Conservation (phyloP, 768 basidiomycete genomes). For the Psilocybe cyanescens region DNA sequence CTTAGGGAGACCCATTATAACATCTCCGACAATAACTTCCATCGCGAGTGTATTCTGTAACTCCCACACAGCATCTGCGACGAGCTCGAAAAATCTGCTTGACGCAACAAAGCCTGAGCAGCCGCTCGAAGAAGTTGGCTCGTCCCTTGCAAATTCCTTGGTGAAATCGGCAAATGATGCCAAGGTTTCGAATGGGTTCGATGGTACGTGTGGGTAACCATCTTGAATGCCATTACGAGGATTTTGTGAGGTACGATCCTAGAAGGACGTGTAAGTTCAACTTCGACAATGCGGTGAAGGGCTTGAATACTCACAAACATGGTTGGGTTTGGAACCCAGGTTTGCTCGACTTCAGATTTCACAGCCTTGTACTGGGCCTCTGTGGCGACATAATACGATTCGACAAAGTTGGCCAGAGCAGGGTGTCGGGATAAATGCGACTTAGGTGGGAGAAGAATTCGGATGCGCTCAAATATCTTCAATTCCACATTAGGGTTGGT, state of each 20-base stretch:
- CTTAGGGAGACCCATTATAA: slow-evolving; percentile 15
- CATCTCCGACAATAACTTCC: slow-evolving; percentile 17
- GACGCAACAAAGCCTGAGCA: slow-evolving; percentile 13
- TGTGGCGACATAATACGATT: slow-evolving; percentile 3
- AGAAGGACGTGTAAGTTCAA: background rate
- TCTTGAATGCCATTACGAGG: background rate
- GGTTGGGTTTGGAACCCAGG: slow-evolving; percentile 24
- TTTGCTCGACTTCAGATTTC: slow-evolving; percentile 13
- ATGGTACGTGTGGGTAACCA: slow-evolving; percentile 15
- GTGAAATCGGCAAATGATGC: slow-evolving; percentile 10
- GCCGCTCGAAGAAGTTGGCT: background rate
- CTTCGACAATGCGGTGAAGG: background rate
- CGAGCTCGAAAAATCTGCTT: slow-evolving; percentile 18
- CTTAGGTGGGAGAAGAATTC: slow-evolving; percentile 21
- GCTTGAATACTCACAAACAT: slow-evolving; percentile 18
- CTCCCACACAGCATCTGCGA: slow-evolving; percentile 12
- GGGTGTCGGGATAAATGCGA: slow-evolving; percentile 16
- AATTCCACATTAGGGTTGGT: slow-evolving; percentile 15
- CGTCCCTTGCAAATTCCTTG: slow-evolving; percentile 5
- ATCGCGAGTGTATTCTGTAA: slow-evolving; percentile 8
- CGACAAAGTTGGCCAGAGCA: slow-evolving; percentile 11
- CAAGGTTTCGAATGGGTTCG: slow-evolving; percentile 16
- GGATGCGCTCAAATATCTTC: slow-evolving; percentile 10
- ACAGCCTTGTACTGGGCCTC: slow-evolving; percentile 1
- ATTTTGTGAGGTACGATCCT: slow-evolving; percentile 19